Conservation (phyloP, 2,329 filamentous ascomycete genomes). For the Ceratocystis ficicola region DNA sequence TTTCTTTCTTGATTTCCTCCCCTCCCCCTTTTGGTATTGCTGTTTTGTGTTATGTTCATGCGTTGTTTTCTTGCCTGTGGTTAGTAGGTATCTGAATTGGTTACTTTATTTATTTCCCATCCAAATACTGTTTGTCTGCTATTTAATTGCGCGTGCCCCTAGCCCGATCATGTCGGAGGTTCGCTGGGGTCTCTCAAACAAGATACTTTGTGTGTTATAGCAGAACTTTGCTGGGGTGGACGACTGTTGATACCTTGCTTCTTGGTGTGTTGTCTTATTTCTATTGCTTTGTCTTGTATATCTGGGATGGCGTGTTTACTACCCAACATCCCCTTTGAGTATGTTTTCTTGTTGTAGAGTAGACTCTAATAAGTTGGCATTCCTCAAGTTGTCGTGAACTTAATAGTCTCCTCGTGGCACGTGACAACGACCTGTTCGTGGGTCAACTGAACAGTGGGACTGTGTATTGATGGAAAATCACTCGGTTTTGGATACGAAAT, state of each 20-base stretch:
- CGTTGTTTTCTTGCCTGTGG: not conserved
- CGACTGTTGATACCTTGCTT: too few species aligned
- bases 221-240: too few species aligned
- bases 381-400: not conserved
- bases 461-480: too few species aligned
- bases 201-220: not conserved
- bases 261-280: too few species aligned
- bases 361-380: not conserved
- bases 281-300: too few species aligned
- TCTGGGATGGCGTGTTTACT: too few species aligned
- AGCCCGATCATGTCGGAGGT: not conserved
- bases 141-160: not conserved
- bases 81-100: slow-evolving; percentile 4
- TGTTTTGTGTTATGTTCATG: not conserved
- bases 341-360: not conserved
- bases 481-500: not conserved
- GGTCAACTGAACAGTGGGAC: not conserved
- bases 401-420: not conserved
- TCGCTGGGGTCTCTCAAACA: not conserved
- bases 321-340: not conserved
- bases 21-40: not conserved
- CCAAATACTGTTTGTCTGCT: not conserved
- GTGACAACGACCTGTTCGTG: not conserved
- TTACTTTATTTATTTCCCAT: not conserved
- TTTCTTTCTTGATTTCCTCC: not conserved